Conservation (phyloP, 305 asterid genomes). For the Fraxinus angustifolia region DNA sequence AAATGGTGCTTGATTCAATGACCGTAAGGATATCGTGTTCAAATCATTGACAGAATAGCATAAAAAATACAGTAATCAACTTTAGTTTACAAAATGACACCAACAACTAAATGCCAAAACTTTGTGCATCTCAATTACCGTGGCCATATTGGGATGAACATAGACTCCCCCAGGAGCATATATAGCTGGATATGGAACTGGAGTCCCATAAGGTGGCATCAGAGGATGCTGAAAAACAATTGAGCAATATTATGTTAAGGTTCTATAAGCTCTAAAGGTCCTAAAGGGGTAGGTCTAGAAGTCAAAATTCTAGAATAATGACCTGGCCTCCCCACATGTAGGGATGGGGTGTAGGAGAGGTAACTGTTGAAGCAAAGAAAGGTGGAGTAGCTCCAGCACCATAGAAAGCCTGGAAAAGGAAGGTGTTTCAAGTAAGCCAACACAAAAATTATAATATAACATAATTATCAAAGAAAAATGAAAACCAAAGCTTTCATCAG, state of each 20-base stretch:
- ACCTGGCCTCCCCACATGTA: constrained; percentile 97
- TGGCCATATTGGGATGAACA: constrained; percentile 73
- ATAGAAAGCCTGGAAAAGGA: constrained; percentile 65
- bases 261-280: neutral
- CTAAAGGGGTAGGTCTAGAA: neutral
- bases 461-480: constrained; percentile 2
- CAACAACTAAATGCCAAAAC: constrained; percentile 8
- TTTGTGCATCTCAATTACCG: constrained; percentile 42
- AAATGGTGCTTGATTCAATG: neutral
- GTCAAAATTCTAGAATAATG: constrained; percentile 19
- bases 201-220: constrained; percentile 94
- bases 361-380: constrained; percentile 79
- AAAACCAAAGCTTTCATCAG: neutral
- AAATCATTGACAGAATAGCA: neutral
- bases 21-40: neutral
- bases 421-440: constrained; percentile 14
- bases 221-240: constrained; percentile 68
- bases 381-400: constrained; percentile 89
- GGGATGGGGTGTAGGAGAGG: constrained; percentile 90
- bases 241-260: constrained; percentile 18
- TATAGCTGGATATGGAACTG: constrained; percentile 84
- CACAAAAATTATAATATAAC: neutral
- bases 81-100: constrained; percentile 1
- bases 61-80: neutral
- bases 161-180: constrained; percentile 90